A percentile compares a stretch with the other conserved stretches of the same genome.
Conservation (phyloP, 2,329 filamentous ascomycete genomes). For the Sphaerulina vaccinii region DNA sequence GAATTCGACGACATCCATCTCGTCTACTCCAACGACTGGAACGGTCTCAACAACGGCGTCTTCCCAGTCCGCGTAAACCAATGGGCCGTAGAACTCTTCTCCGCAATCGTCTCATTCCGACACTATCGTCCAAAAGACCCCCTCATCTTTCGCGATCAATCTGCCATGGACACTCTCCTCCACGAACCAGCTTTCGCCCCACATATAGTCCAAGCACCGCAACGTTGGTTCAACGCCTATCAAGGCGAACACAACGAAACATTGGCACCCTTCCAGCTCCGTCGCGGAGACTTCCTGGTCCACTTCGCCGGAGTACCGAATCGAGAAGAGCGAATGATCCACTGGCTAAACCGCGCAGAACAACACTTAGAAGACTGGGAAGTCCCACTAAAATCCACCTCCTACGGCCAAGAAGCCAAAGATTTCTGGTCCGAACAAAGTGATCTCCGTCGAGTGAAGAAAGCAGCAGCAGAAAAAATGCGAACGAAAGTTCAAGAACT, state of each 20-base stretch:
- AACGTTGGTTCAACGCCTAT: conserved; percentile 49
- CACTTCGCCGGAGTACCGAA: conserved; percentile 43
- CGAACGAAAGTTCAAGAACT: conserved; percentile 29
- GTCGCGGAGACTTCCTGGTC: conserved; percentile 45
- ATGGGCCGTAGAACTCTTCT: conserved; percentile 44
- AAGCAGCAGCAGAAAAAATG: conserved; percentile 24
- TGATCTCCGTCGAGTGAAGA: conserved; percentile 27
- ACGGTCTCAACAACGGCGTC: conserved; percentile 47
- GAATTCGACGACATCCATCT: conserved; percentile 41
- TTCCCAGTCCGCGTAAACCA: conserved; percentile 43
- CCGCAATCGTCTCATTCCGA: conserved; percentile 41
- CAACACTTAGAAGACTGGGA: conserved; percentile 42
- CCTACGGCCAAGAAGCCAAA: conserved; percentile 38
- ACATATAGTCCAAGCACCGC: conserved; percentile 40
- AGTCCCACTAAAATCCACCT: conserved; percentile 39
- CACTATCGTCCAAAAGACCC: conserved; percentile 40
- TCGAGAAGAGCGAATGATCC: conserved; percentile 38
- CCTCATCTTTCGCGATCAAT: conserved; percentile 43
- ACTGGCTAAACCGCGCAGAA: conserved; percentile 42
- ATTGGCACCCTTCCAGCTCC: conserved; percentile 38
- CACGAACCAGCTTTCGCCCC: conserved; percentile 36
- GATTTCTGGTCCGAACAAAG: conserved; percentile 40
- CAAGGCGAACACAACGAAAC: conserved; percentile 42
- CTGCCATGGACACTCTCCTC: conserved; percentile 43
- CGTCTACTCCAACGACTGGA: conserved; percentile 42